Percentiles rank a stretch among this genome's conserved stretches.
Evolutionary conservation across 2,329 filamentous ascomycete species (phyloP).

Genomic region (Neopestalotiopsis sp.): DNA sequence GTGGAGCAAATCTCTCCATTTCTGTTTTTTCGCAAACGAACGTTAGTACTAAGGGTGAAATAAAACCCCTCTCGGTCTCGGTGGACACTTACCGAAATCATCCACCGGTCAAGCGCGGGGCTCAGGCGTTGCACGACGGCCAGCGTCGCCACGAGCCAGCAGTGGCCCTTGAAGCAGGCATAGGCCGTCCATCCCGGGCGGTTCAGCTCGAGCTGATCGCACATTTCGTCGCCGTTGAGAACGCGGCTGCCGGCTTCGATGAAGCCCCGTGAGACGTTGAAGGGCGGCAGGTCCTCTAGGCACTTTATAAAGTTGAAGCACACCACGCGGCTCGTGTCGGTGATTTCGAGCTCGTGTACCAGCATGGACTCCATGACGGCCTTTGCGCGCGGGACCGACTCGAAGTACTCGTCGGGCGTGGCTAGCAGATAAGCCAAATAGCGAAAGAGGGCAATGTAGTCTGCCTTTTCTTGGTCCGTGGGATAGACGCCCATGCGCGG

Average conservation of each 20-base stretch:
- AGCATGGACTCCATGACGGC: slow-evolving; percentile 40
- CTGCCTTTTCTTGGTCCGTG: slow-evolving; percentile 58
- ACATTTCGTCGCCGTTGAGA: slow-evolving; percentile 43
- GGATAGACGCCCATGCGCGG: slow-evolving; percentile 68
- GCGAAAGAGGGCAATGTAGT: slow-evolving; percentile 66
- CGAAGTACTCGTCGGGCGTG: slow-evolving; percentile 32
- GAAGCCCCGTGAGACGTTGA: slow-evolving; percentile 40
- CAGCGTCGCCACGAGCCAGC: slow-evolving; percentile 35
- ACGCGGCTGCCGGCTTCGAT: slow-evolving; percentile 42
- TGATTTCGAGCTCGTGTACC: slow-evolving; percentile 39
- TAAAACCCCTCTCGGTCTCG: too few species aligned
- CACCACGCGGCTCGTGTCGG: slow-evolving; percentile 38
- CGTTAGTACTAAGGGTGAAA: neutral
- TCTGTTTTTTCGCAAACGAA: neutral
- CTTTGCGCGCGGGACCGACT: slow-evolving; percentile 29
- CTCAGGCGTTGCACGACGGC: slow-evolving; percentile 31
- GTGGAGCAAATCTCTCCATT: slow-evolving; percentile 30
- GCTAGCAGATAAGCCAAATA: slow-evolving; percentile 38
- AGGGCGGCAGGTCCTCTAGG: slow-evolving; percentile 40
- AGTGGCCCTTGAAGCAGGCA: slow-evolving; percentile 36
- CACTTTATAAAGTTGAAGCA: slow-evolving; percentile 44
- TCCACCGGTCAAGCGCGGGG: slow-evolving; percentile 30
- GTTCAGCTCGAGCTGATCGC: slow-evolving; percentile 39
- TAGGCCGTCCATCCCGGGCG: slow-evolving; percentile 33
- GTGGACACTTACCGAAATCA: slow-evolving; percentile 29